Evolutionary conservation across 352 stramenopile genomes (phyloP), one percentile per base, ranked within the genome.

Genomic region (Phytophthora tubulina): DNA sequence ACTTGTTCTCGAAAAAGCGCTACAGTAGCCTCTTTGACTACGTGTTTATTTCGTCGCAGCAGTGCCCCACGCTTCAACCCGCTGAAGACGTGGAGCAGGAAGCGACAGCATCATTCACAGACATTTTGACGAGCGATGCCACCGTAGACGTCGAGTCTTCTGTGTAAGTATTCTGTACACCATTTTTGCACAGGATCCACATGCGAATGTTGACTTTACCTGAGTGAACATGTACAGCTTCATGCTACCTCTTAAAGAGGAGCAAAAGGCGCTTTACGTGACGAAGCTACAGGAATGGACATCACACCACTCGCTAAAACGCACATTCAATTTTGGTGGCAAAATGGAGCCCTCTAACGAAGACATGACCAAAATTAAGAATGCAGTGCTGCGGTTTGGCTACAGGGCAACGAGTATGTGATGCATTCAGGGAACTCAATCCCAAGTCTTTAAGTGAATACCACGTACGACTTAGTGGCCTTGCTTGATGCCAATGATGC

Each of bases 71-170:
- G 44, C 61, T 94, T 2, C 79, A 91, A 41, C 64, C 67, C 33
- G 17, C n/a, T 17, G 45, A 69, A 0, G 55, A 75, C 1, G 62
- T 63, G 6, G 52, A 81, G 63, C 27, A 63, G 10, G 21, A 45
- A 52, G 14, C 57, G 2, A 49, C 49, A 60, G 32, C 52, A 17
- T 14, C 53, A 3, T 80, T 92, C 42, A 82, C 71, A 8, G 72
- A 68, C 11, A 45, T 94, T 32, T 72, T 94, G 17, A 68, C 73
- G 7, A 57, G 78, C 15, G 53, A 69, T 13, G 84, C 88, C 0
- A 62, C 52, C 10, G 79, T 96, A 10, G 86, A 86, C 56, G 54
- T 96, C 51, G 88, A 96, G 55, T 92, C 86, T 7, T 89, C 86
- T 9, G 79, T 85, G 86, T 94, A 78, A 49, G 86, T 89, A 14